Evolutionary conservation across 768 basidiomycete species (phyloP).

Genomic region (Austroboletus eburneus): DNA sequence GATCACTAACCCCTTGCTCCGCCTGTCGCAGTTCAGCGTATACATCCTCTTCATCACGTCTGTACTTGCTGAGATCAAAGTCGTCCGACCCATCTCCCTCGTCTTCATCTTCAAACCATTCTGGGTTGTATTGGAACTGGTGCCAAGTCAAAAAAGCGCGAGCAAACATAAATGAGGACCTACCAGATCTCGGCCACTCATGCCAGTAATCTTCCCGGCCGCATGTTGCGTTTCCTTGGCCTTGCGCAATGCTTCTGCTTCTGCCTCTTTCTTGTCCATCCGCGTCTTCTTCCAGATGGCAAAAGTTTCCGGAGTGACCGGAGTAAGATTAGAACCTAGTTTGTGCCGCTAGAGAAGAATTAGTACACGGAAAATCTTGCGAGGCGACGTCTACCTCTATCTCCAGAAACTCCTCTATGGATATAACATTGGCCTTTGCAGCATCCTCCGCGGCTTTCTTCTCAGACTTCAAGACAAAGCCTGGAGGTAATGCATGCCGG

Average conservation of each 20-base stretch:
- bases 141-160: slow-evolving; percentile 6
- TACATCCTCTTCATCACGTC: slow-evolving; percentile 35
- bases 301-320: slow-evolving; percentile 89
- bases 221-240: slow-evolving; percentile 76
- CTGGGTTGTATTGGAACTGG: slow-evolving; percentile 93
- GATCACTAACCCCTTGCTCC: slow-evolving; percentile 12
- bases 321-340: slow-evolving; percentile 84
- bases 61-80: slow-evolving; percentile 60
- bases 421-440: slow-evolving; percentile 84
- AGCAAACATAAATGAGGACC: slow-evolving; percentile 21
- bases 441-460: slow-evolving; percentile 89
- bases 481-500: slow-evolving; percentile 92
- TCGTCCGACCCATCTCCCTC: slow-evolving; percentile 42
- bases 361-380: neutral
- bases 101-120: slow-evolving; percentile 84
- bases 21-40: slow-evolving; percentile 24
- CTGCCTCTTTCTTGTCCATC: slow-evolving; percentile 92
- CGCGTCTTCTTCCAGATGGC: slow-evolving; percentile 94
- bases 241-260: slow-evolving; percentile 74
- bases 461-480: slow-evolving; percentile 93
- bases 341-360: slow-evolving; percentile 74
- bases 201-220: slow-evolving; percentile 87
- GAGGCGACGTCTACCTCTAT: slow-evolving; percentile 74
- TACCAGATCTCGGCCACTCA: slow-evolving; percentile 95
- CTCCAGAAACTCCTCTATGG: slow-evolving; percentile 95